Percentiles rank a stretch among this genome's conserved stretches.
Evolutionary conservation across 1,139 yeast species (phyloP).

Genomic region (Zygoascus sp.): DNA sequence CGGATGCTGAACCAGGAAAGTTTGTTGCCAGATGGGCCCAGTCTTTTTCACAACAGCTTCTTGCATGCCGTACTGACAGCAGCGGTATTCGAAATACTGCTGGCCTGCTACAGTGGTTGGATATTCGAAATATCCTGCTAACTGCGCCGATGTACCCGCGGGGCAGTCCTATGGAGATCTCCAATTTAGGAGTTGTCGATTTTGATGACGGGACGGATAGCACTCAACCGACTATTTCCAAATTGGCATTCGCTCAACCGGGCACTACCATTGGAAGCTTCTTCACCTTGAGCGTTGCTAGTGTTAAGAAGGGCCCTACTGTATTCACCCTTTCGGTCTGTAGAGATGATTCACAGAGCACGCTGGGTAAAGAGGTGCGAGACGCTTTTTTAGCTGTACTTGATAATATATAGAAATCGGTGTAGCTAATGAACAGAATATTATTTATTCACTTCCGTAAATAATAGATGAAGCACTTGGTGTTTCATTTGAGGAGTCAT

Average conservation of each 20-base stretch:
- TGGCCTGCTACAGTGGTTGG: not conserved
- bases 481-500: too few species aligned
- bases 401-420: not conserved
- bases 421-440: not conserved
- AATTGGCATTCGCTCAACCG: not conserved
- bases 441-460: too few species aligned
- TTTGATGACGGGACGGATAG: not conserved
- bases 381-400: not conserved
- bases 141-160: constrained; percentile 5
- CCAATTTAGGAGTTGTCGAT: constrained; percentile 2
- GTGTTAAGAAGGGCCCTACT: constrained; percentile 4
- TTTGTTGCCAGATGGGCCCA: not conserved
- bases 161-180: constrained; percentile 9
- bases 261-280: constrained; percentile 9
- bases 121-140: not conserved
- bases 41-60: not conserved
- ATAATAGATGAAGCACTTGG: too few species aligned
- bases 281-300: constrained; percentile 6
- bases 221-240: constrained; percentile 2
- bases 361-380: not conserved
- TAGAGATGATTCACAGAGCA: not conserved
- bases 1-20: not conserved
- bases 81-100: not conserved
- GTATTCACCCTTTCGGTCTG: constrained; percentile 2
- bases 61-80: not conserved